Evolutionary conservation across 805 yeast species (phyloP).

Genomic region (Barnettozyma salicaria): DNA sequence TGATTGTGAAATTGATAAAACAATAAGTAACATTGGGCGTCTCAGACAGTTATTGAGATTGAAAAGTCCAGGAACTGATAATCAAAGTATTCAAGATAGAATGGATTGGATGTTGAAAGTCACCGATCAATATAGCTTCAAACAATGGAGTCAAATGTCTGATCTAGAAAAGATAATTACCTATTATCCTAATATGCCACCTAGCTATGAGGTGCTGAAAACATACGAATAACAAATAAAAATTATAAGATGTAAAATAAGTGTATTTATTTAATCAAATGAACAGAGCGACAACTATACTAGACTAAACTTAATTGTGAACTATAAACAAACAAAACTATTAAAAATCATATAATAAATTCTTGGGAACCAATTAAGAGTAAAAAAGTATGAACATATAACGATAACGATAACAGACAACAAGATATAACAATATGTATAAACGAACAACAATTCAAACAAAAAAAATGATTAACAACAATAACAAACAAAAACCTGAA

Average conservation of each 20-base stretch:
- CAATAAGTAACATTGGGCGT: constrained; percentile 54
- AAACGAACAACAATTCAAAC: not conserved
- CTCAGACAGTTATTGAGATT: constrained; percentile 47
- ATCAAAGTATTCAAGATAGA: constrained; percentile 45
- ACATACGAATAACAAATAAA: not conserved
- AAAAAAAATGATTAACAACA: not conserved
- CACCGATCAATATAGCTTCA: constrained; percentile 54
- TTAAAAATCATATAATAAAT: no score
- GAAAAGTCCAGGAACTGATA: constrained; percentile 39
- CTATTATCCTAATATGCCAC: constrained; percentile 47
- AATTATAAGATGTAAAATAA: not conserved
- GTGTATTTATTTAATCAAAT: no score
- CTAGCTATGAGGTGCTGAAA: constrained; percentile 20
- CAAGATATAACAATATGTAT: not conserved
- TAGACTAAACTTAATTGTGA: no score
- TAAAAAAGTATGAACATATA: not conserved
- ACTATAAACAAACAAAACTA: no score
- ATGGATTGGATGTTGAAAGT: constrained; percentile 67
- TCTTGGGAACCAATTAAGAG: not conserved
- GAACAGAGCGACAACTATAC: no score
- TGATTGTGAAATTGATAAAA: constrained; percentile 40
- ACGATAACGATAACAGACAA: not conserved
- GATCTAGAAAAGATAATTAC: constrained; percentile 35
- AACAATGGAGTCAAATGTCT: constrained; percentile 49
- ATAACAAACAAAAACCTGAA: not conserved